A percentile compares a stretch with the other conserved stretches of the same genome.
These are phyloP conservation scores for Hordeum marinum DNA, from an alignment of 176 grass and related monocot species.

Conservation along the genomic window DNA sequence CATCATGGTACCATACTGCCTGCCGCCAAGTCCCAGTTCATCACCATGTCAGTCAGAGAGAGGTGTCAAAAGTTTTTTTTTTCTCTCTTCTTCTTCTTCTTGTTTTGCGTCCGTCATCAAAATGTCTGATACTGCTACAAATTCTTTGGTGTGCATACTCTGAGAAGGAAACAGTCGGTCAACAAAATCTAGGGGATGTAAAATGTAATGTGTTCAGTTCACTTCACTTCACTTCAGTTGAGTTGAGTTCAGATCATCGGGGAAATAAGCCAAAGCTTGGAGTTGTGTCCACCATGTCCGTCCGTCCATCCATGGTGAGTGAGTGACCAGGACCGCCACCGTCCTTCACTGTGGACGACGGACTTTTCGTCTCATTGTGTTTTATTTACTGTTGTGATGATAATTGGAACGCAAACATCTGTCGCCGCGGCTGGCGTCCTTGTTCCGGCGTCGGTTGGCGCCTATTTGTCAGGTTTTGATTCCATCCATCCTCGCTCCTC, in stretches of 20 bases:
- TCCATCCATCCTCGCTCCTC: background rate
- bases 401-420: background rate
- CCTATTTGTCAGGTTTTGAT: conserved; percentile 46
- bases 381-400: background rate
- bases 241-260: conserved; percentile 34
- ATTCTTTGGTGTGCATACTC: conserved; percentile 93
- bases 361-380: background rate
- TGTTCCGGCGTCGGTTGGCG: conserved; percentile 28
- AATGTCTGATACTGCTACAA: conserved; percentile 36
- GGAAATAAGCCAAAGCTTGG: conserved; percentile 38
- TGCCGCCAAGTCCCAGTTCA: conserved; percentile 19
- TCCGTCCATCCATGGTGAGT: too few relatives aligned
- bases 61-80: conserved; percentile 19
- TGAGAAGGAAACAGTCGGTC: conserved; percentile 14
- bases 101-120: conserved; percentile 22
- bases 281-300: conserved; percentile 25
- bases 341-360: conserved; percentile 1
- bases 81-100: conserved; percentile 11
- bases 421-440: background rate
- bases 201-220: background rate
- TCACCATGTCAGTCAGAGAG: conserved; percentile 31
- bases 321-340: too few relatives aligned
- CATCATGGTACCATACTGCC: background rate
- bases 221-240: background rate
- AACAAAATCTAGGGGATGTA: background rate